Evolutionary conservation across 176 grass and related monocot species (phyloP), one percentile per base, ranked within the genome.

Genomic region (Bromus sterilis): DNA sequence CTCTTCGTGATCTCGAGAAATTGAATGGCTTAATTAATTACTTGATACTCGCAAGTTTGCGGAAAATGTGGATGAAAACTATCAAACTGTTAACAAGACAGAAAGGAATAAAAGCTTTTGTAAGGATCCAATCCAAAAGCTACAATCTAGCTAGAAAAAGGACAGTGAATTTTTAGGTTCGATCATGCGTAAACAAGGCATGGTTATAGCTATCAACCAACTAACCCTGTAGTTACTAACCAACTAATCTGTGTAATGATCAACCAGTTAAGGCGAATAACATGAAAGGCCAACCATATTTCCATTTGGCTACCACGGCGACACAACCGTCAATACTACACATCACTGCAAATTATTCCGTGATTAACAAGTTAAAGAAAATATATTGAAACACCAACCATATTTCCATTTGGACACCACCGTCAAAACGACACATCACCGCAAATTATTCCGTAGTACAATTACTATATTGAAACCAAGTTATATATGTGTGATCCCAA

Each of bases 181-280:
- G 18, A 51, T 51, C 58, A 79, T 21, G 70, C 39, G 60, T 84
- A 46, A 41, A 68, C 87, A 89, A 76, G 87, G 51, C 51, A 69
- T 65, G 64, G 70, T 66, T 73, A 53, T 51, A 56, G 56, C 48
- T 71, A 88, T 74, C 57, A 32, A 10, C 20, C 79, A 71, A 63
- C 64, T 42, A 87, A 82, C 58, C 40, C 40, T 39, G 16, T 39
- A 39, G 31, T 65, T 34, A 75, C 56, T 11, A 37, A 43, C 29
- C 68, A 80, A 74, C 77, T 86, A 64, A 73, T 43, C 71, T 71
- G 13, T 39, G 28, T 26, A 39, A 12, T 55, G 43, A 66, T 21
- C 9, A 49, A 66, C 37, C 57, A 80, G 14, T 71, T 80, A 41
- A 60, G 30, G 3, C 59, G 60, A 55, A 74, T 66, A 82, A 61